Conservation (phyloP, 2,329 filamentous ascomycete genomes). For the Exophiala alcalophila region DNA sequence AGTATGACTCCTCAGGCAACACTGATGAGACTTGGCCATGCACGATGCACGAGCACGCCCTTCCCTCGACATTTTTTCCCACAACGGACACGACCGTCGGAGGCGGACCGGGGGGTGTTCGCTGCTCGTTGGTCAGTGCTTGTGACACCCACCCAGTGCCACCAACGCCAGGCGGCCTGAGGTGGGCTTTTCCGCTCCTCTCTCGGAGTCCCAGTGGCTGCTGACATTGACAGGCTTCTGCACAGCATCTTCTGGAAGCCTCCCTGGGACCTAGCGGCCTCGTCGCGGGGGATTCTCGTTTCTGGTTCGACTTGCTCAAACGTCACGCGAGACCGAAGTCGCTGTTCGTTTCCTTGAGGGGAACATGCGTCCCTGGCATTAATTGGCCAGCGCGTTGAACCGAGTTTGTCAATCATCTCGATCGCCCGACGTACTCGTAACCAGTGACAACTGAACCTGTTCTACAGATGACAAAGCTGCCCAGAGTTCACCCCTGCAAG, state of each 20-base stretch:
- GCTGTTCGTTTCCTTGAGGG: too few relatives aligned
- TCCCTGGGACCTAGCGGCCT: background rate
- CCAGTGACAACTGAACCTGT: too few relatives aligned
- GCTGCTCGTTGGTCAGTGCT: too few relatives aligned
- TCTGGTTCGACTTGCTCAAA: background rate
- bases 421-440: background rate
- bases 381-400: too few relatives aligned
- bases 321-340: too few relatives aligned
- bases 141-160: background rate
- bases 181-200: too few relatives aligned
- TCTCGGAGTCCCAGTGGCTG: too few relatives aligned
- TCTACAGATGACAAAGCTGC: too few relatives aligned
- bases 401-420: background rate
- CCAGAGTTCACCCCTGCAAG: too few relatives aligned
- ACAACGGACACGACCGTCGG: background rate
- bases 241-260: conserved; percentile 5
- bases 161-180: background rate
- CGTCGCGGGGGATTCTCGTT: background rate
- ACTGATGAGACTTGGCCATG: conserved; percentile 8
- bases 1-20: conserved; percentile 23
- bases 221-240: conserved; percentile 3
- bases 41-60: too few relatives aligned
- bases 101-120: background rate
- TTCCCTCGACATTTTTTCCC: conserved; percentile 22
- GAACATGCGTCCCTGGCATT: too few relatives aligned